These are phyloP conservation scores for Nyctanthes arbortristis DNA, from an alignment of 257 asterid species.

Conservation along the genomic window DNA sequence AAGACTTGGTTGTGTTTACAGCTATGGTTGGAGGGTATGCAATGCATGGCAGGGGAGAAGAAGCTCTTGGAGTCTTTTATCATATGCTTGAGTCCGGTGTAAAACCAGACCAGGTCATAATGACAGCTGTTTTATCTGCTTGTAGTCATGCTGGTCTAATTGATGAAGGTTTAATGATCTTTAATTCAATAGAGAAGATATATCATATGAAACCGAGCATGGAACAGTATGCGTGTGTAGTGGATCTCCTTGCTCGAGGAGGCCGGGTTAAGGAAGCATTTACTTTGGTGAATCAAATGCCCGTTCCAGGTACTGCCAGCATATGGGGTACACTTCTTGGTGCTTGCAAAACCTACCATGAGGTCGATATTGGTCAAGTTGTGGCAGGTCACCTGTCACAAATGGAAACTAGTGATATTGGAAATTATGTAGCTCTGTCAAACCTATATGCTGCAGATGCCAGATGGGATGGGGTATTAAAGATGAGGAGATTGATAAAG, in stretches of 20 bases:
- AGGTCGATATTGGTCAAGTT: slow-evolving; percentile 52
- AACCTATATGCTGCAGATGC: slow-evolving; percentile 79
- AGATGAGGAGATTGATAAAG: slow-evolving; percentile 72
- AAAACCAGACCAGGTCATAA: slow-evolving; percentile 67
- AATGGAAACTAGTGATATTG: slow-evolving; percentile 47
- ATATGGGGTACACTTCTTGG: slow-evolving; percentile 79
- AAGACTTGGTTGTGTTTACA: slow-evolving; percentile 72
- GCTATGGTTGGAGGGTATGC: slow-evolving; percentile 91
- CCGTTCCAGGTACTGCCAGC: slow-evolving; percentile 55
- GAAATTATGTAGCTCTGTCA: slow-evolving; percentile 71
- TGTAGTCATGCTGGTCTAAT: slow-evolving; percentile 84
- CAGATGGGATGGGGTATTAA: slow-evolving; percentile 78
- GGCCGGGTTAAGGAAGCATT: slow-evolving; percentile 70
- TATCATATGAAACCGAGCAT: slow-evolving; percentile 60
- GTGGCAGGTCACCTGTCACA: slow-evolving; percentile 50
- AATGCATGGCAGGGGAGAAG: slow-evolving; percentile 77
- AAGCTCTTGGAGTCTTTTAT: slow-evolving; percentile 52
- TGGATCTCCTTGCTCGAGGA: slow-evolving; percentile 81
- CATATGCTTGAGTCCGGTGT: slow-evolving; percentile 60
- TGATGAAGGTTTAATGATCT: slow-evolving; percentile 62
- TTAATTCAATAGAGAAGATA: slow-evolving; percentile 49
- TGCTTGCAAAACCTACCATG: slow-evolving; percentile 72
- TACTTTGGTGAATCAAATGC: slow-evolving; percentile 55
- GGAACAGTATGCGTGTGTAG: slow-evolving; percentile 83
- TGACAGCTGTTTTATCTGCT: slow-evolving; percentile 78